These are phyloP conservation scores for Exophiala spinifera DNA, from an alignment of 2,329 filamentous ascomycete genomes.

Conservation along the genomic window DNA sequence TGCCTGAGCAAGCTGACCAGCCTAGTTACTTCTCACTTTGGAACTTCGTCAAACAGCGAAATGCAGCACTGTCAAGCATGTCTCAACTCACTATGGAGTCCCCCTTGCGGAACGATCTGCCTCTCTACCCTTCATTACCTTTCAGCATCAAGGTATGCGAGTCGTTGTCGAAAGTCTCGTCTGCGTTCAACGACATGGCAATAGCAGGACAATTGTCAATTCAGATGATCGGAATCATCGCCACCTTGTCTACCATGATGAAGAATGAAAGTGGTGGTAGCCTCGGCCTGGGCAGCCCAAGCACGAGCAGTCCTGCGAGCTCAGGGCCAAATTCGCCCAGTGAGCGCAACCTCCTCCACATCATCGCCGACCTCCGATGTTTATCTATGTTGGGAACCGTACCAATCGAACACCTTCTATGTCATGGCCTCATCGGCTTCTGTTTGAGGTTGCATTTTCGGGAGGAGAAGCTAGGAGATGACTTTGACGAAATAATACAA, in stretches of 20 bases:
- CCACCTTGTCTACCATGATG: slow-evolving; percentile 10
- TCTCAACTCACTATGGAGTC: slow-evolving; percentile 17
- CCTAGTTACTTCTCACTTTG: slow-evolving; percentile 18
- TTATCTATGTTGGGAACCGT: slow-evolving; percentile 16
- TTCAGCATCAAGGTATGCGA: slow-evolving; percentile 18
- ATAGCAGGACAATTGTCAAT: slow-evolving; percentile 19
- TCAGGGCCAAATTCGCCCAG: slow-evolving; percentile 6
- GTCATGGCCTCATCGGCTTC: slow-evolving; percentile 18
- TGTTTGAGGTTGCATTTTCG: slow-evolving; percentile 18
- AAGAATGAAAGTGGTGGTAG: slow-evolving; percentile 1
- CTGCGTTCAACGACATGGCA: slow-evolving; percentile 20
- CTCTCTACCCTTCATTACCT: slow-evolving; percentile 16
- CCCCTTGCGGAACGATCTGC: slow-evolving; percentile 18
- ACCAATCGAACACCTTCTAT: slow-evolving; percentile 19
- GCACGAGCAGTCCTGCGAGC: slow-evolving; percentile 1
- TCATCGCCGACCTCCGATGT: slow-evolving; percentile 16
- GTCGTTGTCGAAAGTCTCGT: slow-evolving; percentile 18
- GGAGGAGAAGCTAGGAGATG: slow-evolving; percentile 7
- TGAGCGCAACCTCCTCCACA: slow-evolving; percentile 10
- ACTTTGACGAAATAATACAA: slow-evolving; percentile 14
- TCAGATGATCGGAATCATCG: slow-evolving; percentile 20
- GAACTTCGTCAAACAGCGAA: slow-evolving; percentile 20
- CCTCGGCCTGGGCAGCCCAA: slow-evolving; percentile 1
- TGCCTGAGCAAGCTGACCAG: slow-evolving; percentile 1
- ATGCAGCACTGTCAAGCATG: slow-evolving; percentile 15